Percentiles rank a stretch among this genome's conserved stretches.
Evolutionary conservation across 2,329 filamentous ascomycete species (phyloP).

Genomic region (Gaeumannomyces tritici): DNA sequence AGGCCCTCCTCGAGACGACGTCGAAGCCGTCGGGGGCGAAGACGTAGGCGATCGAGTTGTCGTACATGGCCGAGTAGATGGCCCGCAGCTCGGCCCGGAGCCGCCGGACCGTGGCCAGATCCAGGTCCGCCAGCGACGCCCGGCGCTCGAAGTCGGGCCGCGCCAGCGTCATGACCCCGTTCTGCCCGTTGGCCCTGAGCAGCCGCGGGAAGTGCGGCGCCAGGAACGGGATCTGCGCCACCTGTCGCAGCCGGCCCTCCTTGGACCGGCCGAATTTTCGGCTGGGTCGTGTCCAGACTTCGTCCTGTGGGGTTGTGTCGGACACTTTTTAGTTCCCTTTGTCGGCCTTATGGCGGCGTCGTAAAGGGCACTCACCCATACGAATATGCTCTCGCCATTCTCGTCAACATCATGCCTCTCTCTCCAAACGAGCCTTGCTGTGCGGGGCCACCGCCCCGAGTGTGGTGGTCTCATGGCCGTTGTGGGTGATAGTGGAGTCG

Average conservation of each 20-base stretch:
- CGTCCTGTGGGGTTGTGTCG: not conserved
- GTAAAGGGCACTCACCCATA: not conserved
- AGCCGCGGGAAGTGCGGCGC: slow-evolving; percentile 5
- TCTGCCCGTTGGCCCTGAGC: slow-evolving; percentile 1
- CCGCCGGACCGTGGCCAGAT: not conserved
- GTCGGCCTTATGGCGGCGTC: not conserved
- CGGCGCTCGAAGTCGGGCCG: not conserved
- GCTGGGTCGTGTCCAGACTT: slow-evolving; percentile 3
- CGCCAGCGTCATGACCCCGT: slow-evolving; percentile 2
- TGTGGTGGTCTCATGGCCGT: not conserved
- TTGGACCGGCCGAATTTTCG: slow-evolving; percentile 4
- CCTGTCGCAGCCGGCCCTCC: slow-evolving; percentile 3
- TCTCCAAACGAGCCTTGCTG: slow-evolving; percentile 4
- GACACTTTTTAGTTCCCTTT: not conserved
- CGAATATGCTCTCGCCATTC: not conserved
- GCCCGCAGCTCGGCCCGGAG: slow-evolving; percentile 1
- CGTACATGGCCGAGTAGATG: slow-evolving; percentile 2
- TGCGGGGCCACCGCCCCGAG: slow-evolving; percentile 4
- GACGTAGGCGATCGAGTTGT: slow-evolving; percentile 4
- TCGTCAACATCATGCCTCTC: not conserved
- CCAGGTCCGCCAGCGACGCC: slow-evolving; percentile 1
- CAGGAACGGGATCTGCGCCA: slow-evolving; percentile 2
- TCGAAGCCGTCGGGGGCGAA: slow-evolving; percentile 4
- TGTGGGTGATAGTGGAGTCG: not conserved
- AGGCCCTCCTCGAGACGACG: not conserved